These are phyloP conservation scores for Rhizopogon rudus DNA, from an alignment of 768 basidiomycete genomes.

Conservation along the genomic window DNA sequence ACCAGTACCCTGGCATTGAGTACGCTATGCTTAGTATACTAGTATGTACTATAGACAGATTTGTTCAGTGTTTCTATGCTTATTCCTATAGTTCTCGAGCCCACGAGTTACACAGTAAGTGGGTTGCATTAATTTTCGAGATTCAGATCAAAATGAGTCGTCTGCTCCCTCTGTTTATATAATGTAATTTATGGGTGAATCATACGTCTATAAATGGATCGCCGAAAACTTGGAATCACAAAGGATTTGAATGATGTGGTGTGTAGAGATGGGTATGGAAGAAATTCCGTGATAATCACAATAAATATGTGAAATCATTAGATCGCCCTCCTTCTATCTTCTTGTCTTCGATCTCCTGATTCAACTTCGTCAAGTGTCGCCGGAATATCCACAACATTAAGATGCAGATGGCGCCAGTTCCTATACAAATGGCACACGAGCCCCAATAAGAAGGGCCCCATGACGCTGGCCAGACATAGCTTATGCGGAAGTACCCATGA, in stretches of 20 bases:
- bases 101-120: no score
- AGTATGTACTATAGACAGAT: no score
- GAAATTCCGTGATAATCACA: conserved; percentile 23
- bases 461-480: conserved; percentile 60
- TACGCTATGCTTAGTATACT: no score
- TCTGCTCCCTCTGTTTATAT: no score
- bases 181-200: no score
- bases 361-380: conserved; percentile 36
- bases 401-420: conserved; percentile 45
- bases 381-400: conserved; percentile 48
- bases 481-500: conserved; percentile 15
- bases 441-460: conserved; percentile 71
- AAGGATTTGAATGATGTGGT: not conserved
- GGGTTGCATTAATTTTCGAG: no score
- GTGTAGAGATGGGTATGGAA: not conserved
- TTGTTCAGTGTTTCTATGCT: no score
- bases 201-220: no score
- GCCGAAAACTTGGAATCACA: not conserved
- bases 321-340: conserved; percentile 31
- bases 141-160: no score
- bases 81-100: no score
- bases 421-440: conserved; percentile 72
- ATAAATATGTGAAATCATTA: conserved; percentile 42
- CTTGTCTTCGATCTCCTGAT: conserved; percentile 32
- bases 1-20: no score